Percentiles rank a stretch among this genome's conserved stretches.
Conservation (phyloP, 2,329 filamentous ascomycete species). For the Cladosporium oxysporum region DNA sequence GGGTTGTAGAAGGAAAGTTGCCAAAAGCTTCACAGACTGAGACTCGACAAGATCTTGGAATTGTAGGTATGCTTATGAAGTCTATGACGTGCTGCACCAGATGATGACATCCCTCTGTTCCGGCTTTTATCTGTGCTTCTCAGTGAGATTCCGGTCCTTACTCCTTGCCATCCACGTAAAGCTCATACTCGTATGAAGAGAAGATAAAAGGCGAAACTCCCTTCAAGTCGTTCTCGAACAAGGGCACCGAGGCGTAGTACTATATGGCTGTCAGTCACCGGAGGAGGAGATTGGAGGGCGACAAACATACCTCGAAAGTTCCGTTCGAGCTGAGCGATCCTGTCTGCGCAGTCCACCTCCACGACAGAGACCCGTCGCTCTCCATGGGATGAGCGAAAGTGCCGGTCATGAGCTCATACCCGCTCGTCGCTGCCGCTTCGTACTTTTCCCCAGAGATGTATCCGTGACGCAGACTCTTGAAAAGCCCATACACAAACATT, state of each 20-base stretch:
- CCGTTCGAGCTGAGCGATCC: conserved; percentile 53
- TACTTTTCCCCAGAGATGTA: conserved; percentile 30
- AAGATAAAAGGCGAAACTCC: conserved; percentile 29
- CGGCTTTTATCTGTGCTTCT: background rate
- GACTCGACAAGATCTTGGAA: conserved; percentile 40
- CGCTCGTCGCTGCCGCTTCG: conserved; percentile 41
- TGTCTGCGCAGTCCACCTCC: conserved; percentile 54
- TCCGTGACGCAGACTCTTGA: conserved; percentile 49
- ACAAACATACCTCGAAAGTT: conserved; percentile 49
- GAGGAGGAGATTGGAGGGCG: background rate
- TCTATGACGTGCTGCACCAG: background rate
- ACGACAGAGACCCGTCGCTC: conserved; percentile 50
- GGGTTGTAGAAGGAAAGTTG: conserved; percentile 36
- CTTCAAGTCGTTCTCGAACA: conserved; percentile 30
- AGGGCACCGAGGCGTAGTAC: conserved; percentile 30
- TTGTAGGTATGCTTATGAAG: conserved; percentile 6
- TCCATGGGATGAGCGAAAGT: conserved; percentile 50
- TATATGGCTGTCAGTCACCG: conserved; percentile 5
- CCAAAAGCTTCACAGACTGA: conserved; percentile 42
- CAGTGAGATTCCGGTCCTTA: background rate
- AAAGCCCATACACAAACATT: conserved; percentile 57
- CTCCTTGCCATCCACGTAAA: conserved; percentile 13
- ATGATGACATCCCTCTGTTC: background rate
- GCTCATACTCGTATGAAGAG: conserved; percentile 30
- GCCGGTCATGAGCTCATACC: conserved; percentile 46